Evolutionary conservation across 2,329 filamentous ascomycete genomes (phyloP).

Genomic region (Botrytis porri): DNA sequence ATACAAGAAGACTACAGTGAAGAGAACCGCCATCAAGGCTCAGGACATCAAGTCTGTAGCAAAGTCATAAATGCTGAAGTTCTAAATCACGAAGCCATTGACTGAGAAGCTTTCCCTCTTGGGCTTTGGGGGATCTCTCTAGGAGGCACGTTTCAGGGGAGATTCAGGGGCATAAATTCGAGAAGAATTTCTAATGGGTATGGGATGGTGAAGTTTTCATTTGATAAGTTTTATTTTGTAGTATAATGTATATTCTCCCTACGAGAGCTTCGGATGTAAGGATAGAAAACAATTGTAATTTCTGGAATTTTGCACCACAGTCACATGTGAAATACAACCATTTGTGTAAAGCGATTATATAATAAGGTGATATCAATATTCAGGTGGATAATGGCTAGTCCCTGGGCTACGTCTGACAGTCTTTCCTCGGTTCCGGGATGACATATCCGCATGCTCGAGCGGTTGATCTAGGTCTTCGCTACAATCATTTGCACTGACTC

Average conservation of each 20-base stretch:
- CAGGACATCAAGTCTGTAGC: not conserved
- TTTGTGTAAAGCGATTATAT: not conserved
- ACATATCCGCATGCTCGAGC: too few relatives aligned
- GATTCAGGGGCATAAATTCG: not conserved
- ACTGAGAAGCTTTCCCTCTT: constrained; percentile 32
- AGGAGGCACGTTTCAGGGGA: not conserved
- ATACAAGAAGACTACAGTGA: constrained; percentile 82
- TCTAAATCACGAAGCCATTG: not conserved
- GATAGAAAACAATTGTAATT: not conserved
- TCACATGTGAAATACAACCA: not conserved
- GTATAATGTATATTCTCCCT: not conserved
- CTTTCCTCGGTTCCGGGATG: not conserved
- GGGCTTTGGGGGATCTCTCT: constrained; percentile 32
- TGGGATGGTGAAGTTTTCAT: not conserved
- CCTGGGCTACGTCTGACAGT: not conserved
- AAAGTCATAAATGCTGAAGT: not conserved
- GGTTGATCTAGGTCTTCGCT: too few relatives aligned
- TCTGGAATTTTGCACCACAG: not conserved
- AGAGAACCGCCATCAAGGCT: constrained; percentile 59
- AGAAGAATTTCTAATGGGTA: not conserved
- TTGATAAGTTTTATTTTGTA: not conserved
- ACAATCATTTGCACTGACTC: not conserved
- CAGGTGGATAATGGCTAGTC: not conserved
- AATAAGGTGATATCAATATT: not conserved
- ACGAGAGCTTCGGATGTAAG: not conserved